Base-by-base conservation (phyloP, 768 basidiomycete genomes). In the Leccinum uliginosum region DNA sequence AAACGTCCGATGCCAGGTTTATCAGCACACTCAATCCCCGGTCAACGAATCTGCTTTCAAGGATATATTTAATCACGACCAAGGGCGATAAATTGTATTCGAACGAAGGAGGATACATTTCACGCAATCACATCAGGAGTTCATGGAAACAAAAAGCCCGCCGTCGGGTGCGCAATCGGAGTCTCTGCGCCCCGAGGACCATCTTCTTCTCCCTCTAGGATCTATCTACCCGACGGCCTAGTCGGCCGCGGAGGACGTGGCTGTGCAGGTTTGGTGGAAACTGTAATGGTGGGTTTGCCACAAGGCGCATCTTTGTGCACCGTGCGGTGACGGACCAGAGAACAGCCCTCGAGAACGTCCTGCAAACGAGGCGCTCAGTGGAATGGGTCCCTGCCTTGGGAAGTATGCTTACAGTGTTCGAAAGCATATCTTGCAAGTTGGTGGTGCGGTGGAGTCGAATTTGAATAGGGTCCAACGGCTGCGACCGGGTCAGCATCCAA, bases 271-370 rank as follows among this genome's bases (percentile, higher is more conserved):
- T 21, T 58, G 23, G 24, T 3, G 12, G 53, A 49, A 2, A n/a
- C n/a, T n/a, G n/a, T n/a, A n/a, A 59, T 9, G 4, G 17, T 44
- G 8, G 62, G 59, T 40, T 17, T 57, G 24, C 67, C 66, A 8
- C 52, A 40, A 4, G 52, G 59, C 17, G 19, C 29, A 14, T 50
- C 27, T 23, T 21, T 40, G 4, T 40, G 30, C 29, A 29, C 24
- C 17, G 10, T 6, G 27, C 6, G 26, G 40, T 23, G 6, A 21
- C 21, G 9, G 11, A 11, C 29, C 9, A 26, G 47, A 10, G 2
- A 17, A 12, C 10, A 3, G 1, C 17, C 44, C 17, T 38, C 34
- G 7, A 11, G 14, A 43, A 32, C 11, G 30, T 53, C 17, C 65
- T 66, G 40, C 12, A 34, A 24, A n/a, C 4, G 17, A 53, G 11